These are phyloP conservation scores for Vitis labrusca DNA, from an alignment of 164 flowering plant genomes.

Conservation along the genomic window DNA sequence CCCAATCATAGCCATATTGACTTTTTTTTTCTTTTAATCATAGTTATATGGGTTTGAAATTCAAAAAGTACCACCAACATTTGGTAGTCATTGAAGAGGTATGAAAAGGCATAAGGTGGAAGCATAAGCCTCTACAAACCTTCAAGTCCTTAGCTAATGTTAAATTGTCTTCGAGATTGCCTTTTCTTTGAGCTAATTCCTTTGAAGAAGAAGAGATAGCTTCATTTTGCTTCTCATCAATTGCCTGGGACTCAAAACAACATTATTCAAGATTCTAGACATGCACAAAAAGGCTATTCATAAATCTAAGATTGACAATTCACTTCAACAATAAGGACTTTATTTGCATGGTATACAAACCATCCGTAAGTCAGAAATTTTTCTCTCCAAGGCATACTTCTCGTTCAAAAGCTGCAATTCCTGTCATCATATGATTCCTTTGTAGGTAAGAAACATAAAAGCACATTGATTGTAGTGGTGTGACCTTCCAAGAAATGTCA, in stretches of 20 bases:
- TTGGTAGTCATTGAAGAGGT: neutral
- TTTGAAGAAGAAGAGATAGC: conserved; percentile 54
- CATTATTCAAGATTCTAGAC: conserved; percentile 4
- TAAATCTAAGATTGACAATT: neutral
- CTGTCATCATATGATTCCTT: conserved; percentile 34
- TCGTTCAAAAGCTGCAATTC: conserved; percentile 74
- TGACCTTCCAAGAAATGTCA: conserved; percentile 2
- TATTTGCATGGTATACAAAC: conserved; percentile 37
- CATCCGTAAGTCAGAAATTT: conserved; percentile 74
- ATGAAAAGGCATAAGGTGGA: neutral
- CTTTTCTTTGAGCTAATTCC: conserved; percentile 73
- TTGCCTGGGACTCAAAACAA: conserved; percentile 45
- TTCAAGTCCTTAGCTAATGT: conserved; percentile 67
- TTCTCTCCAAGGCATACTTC: conserved; percentile 75
- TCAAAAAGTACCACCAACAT: neutral
- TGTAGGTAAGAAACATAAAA: neutral
- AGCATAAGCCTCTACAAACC: conserved; percentile 31
- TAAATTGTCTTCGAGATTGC: conserved; percentile 70
- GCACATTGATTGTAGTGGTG: no score
- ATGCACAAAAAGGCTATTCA: conserved; percentile 5
- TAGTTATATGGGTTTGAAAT: neutral
- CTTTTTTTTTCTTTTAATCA: no score
- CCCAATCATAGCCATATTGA: neutral
- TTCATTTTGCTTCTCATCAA: conserved; percentile 84
- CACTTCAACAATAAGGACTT: neutral